Evolutionary conservation across 2,329 filamentous ascomycete species (phyloP).

Genomic region (Neofusicoccum laricinum): DNA sequence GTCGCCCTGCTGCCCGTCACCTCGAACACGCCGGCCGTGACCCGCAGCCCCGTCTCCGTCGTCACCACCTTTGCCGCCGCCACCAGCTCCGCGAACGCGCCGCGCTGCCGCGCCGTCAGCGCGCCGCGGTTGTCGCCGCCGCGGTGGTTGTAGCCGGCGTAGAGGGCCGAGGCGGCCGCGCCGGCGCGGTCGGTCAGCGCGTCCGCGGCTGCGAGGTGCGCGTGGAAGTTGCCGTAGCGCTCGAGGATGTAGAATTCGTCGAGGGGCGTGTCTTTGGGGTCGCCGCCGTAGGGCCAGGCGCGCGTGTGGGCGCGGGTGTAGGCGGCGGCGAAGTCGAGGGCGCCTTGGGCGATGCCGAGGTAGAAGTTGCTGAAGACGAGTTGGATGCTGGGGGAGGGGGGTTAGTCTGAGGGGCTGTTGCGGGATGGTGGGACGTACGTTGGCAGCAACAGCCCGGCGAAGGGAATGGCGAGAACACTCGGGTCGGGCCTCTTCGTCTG

Average conservation of each 20-base stretch:
- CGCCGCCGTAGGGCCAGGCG: constrained; percentile 63
- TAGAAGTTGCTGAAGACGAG: constrained; percentile 67
- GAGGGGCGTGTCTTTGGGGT: constrained; percentile 57
- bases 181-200: constrained; percentile 58
- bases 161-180: constrained; percentile 47
- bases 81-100: constrained; percentile 62
- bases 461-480: constrained; percentile 52
- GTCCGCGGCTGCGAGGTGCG: constrained; percentile 59
- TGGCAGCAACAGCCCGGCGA: constrained; percentile 57
- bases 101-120: constrained; percentile 53
- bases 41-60: constrained; percentile 57
- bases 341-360: constrained; percentile 60
- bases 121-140: constrained; percentile 34
- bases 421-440: too few species aligned
- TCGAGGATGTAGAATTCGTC: constrained; percentile 66
- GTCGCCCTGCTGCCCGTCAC: constrained; percentile 61
- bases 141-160: constrained; percentile 37
- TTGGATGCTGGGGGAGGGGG: too few species aligned
- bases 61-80: constrained; percentile 64
- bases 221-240: constrained; percentile 62
- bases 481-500: constrained; percentile 50
- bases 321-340: constrained; percentile 52
- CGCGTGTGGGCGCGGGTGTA: constrained; percentile 59
- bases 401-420: too few species aligned
- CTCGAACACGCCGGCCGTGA: constrained; percentile 63